Base-by-base conservation (phyloP, 352 stramenopile genomes). In the Pythium diclinum region DNA sequence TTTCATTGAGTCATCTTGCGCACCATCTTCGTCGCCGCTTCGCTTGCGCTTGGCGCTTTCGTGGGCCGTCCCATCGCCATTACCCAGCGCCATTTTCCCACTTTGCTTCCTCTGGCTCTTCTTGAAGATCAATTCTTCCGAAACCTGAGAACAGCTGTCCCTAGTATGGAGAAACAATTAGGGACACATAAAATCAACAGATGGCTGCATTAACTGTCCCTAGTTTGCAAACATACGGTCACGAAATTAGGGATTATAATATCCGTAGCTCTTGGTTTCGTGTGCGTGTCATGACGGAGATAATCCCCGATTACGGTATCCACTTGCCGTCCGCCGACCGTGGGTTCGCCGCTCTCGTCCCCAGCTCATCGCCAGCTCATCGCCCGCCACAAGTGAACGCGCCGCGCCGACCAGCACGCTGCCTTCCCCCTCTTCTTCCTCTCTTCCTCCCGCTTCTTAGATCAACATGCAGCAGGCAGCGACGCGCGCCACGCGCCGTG, bases 41-140 rank as follows among this genome's bases (percentile, higher is more conserved):
- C 67, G 56, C 59, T 69, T 73, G 61, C 67, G 56, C 61, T 73
- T 73, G 54, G 56, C 38, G 47, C 60, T 32, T 30, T 66, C 60
- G 38, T 34, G 40, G 10, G 44, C 11, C 33, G 30, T 48, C 8
- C 48, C n/a, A 11, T 49, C 42, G 17, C 42, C 42, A 49, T 49
- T 49, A 3, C n/a, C 42, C 42, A 49, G 5, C 42, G n/a, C 42
- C 42, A 49, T 49, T 25, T 21, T 25, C 16, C 16, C 38, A 14
- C 23, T 28, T 28, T 28, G 49, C 49, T 38, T 42, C 10, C 2
- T 28, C 25, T 3, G 25, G 25, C 8, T 56, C 13, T 57, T 40
- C 25, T 67, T 67, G 61, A 67, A 66, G 59, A 55, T 63, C 11
- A 51, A 59, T 46, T 16, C 38, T 19, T 46, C 38, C 3, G 14